A percentile compares a stretch with the other conserved stretches of the same genome.
Conservation (phyloP, 306 rosid genomes). For the Alnus rubra region DNA sequence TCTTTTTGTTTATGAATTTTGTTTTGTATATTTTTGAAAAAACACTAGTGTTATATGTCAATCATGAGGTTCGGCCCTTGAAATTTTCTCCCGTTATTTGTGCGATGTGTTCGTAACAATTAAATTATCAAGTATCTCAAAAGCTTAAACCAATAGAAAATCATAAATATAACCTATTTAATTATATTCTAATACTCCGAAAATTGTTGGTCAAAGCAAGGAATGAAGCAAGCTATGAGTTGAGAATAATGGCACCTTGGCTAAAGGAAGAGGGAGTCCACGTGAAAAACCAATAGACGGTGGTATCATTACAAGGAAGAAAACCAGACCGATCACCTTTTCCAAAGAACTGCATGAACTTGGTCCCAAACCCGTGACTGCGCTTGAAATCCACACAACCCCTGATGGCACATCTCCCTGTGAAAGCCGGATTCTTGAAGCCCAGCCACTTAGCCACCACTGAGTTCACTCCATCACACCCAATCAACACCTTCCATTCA, state of each 20-base stretch:
- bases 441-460: constrained; percentile 72
- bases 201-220: too few species aligned
- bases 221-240: constrained; percentile 5
- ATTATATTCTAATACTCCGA: too few species aligned
- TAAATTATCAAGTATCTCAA: too few species aligned
- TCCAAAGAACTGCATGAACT: constrained; percentile 45
- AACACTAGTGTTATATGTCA: too few species aligned
- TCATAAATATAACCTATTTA: too few species aligned
- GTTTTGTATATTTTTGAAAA: too few species aligned
- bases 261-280: constrained; percentile 54
- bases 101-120: too few species aligned
- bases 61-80: too few species aligned
- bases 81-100: too few species aligned
- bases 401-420: constrained; percentile 55
- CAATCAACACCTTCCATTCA: constrained; percentile 58
- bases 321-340: constrained; percentile 53
- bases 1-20: too few species aligned
- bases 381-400: constrained; percentile 35
- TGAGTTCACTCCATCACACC: constrained; percentile 89
- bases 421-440: constrained; percentile 44
- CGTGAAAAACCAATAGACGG: constrained; percentile 59
- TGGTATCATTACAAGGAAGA: constrained; percentile 45
- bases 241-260: constrained; percentile 44
- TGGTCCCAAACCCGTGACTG: constrained; percentile 41
- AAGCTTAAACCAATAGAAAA: too few species aligned